Evolutionary conservation across 306 rosid species (phyloP).

Genomic region (Cucumis hystrix): DNA sequence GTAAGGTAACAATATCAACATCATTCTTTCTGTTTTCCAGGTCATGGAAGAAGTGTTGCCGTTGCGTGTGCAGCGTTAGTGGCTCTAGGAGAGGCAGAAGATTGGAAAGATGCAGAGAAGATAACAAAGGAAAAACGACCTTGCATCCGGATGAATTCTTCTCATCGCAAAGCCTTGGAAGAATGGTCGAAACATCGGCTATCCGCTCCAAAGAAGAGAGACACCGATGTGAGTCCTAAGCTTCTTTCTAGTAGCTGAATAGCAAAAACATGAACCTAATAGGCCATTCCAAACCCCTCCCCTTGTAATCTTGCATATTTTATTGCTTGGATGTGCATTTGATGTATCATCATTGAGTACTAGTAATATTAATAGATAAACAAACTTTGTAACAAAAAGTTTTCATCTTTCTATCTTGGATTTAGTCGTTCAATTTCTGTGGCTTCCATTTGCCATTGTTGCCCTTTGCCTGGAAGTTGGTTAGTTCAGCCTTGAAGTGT

Average conservation of each 20-base stretch:
- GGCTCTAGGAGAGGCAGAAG: slow-evolving; percentile 62
- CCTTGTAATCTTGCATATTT: not conserved
- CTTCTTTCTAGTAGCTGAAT: not conserved
- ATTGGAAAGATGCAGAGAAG: slow-evolving; percentile 88
- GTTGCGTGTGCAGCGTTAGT: slow-evolving; percentile 85
- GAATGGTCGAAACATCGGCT: slow-evolving; percentile 76
- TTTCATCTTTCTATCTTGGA: not conserved
- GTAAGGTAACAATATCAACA: not conserved
- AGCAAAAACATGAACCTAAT: not conserved
- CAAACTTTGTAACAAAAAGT: not conserved
- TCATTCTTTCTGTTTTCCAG: slow-evolving; percentile 15
- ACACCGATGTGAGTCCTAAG: not conserved
- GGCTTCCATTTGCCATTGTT: not conserved
- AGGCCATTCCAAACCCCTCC: not conserved
- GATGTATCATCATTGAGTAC: not conserved
- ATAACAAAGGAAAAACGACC: slow-evolving; percentile 59
- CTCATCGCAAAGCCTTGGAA: slow-evolving; percentile 61
- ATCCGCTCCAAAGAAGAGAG: slow-evolving; percentile 27
- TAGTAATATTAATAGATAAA: not conserved
- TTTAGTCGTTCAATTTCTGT: not conserved
- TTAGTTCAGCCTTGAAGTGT: not conserved
- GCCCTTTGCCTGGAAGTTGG: not conserved
- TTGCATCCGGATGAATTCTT: slow-evolving; percentile 58
- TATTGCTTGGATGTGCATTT: slow-evolving; percentile 1
- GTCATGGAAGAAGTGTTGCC: slow-evolving; percentile 96